Percentiles rank a stretch among this genome's conserved stretches.
phyloP scores from a whole-genome alignment of 2,329 filamentous ascomycete genomes.

The Alternaria triticimaculans region DNA sequence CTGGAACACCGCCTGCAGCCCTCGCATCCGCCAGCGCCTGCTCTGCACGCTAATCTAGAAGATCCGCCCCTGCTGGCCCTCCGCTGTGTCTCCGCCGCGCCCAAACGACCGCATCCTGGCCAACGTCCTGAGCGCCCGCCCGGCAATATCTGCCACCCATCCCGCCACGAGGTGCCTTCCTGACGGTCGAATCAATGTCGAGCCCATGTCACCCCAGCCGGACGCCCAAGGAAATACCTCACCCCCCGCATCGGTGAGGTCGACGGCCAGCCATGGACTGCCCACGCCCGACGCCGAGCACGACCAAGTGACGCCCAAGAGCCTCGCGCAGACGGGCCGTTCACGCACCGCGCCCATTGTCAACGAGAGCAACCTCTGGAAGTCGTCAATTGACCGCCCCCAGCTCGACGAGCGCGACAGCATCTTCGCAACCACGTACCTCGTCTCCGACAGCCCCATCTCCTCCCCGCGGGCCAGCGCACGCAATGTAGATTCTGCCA shows the following conservation, averaged over 20 bases:
- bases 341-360: conserved; percentile 48
- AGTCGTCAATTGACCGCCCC: conserved; percentile 51
- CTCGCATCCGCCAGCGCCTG: conserved; percentile 16
- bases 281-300: conserved; percentile 22
- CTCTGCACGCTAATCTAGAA: conserved; percentile 19
- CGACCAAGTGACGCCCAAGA: conserved; percentile 39
- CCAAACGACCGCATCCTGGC: conserved; percentile 30
- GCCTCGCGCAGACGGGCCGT: conserved; percentile 46
- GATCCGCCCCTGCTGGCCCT: conserved; percentile 25
- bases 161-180: conserved; percentile 39
- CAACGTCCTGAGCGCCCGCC: conserved; percentile 21
- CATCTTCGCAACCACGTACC: conserved; percentile 69
- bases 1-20: conserved; percentile 14
- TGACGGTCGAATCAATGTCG: conserved; percentile 51
- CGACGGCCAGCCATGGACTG: conserved; percentile 35
- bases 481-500: conserved; percentile 19
- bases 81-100: conserved; percentile 30
- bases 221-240: conserved; percentile 49
- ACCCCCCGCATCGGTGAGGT: conserved; percentile 51
- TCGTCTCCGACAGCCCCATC: conserved; percentile 57
- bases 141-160: conserved; percentile 44
- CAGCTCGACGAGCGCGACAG: conserved; percentile 68
- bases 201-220: conserved; percentile 51
- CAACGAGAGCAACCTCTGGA: conserved; percentile 43
- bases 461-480: conserved; percentile 45